Conservation (phyloP, 768 basidiomycete species). For the Boletus reticuloceps region DNA sequence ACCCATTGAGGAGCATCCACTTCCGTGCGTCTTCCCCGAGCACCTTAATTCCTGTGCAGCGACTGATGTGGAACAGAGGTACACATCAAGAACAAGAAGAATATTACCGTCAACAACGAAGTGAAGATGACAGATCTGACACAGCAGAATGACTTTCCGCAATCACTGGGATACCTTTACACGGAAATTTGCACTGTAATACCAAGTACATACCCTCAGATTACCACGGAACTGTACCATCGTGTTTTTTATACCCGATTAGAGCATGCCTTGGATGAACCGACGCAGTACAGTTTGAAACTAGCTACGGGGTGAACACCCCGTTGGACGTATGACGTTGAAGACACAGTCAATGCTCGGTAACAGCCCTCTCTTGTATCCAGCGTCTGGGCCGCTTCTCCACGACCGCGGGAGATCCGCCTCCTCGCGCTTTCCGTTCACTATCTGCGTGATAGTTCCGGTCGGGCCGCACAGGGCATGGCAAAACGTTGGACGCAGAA, state of each 20-base stretch:
- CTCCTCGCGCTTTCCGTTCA: slow-evolving; percentile 30
- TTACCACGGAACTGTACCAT: slow-evolving; percentile 21
- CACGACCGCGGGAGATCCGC: slow-evolving; percentile 38
- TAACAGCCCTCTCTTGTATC: slow-evolving; percentile 66
- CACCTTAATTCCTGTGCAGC: slow-evolving; percentile 13
- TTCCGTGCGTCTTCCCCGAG: slow-evolving; percentile 39
- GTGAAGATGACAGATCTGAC: slow-evolving; percentile 14
- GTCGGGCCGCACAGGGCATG: slow-evolving; percentile 71
- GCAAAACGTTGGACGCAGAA: slow-evolving; percentile 72
- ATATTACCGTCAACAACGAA: slow-evolving; percentile 45
- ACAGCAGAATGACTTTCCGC: slow-evolving; percentile 13
- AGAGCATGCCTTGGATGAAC: background rate
- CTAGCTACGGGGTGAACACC: background rate
- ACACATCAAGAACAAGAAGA: slow-evolving; percentile 62
- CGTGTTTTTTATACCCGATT: slow-evolving; percentile 20
- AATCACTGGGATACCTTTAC: slow-evolving; percentile 18
- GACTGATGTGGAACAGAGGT: slow-evolving; percentile 41
- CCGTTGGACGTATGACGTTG: background rate
- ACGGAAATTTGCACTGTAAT: slow-evolving; percentile 31
- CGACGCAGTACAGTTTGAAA: background rate
- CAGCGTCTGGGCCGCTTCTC: slow-evolving; percentile 71
- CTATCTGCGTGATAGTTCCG: slow-evolving; percentile 60
- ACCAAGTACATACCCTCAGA: slow-evolving; percentile 22
- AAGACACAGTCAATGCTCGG: slow-evolving; percentile 12
- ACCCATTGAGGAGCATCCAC: slow-evolving; percentile 71